Conservation (phyloP, 2,329 filamentous ascomycete genomes). For the Simplicillium sp. region DNA sequence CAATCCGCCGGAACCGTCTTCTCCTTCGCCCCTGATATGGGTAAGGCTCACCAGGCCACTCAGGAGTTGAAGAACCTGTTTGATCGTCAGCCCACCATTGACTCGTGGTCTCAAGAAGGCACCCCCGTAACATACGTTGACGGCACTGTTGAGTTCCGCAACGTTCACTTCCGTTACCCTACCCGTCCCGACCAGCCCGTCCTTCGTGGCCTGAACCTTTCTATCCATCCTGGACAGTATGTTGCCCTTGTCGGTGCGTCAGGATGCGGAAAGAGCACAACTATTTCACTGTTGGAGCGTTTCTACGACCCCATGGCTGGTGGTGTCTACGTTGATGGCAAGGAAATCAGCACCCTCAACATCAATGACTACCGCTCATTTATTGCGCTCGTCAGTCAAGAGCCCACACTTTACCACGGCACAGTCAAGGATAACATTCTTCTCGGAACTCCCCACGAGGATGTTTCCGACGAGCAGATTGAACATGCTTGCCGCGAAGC, state of each 20-base stretch:
- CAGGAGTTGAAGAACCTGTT: conserved; percentile 73
- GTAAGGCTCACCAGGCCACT: conserved; percentile 81
- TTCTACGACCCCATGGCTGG: conserved; percentile 88
- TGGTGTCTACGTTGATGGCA: conserved; percentile 71
- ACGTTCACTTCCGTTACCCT: conserved; percentile 91
- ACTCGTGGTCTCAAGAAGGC: conserved; percentile 69
- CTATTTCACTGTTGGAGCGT: conserved; percentile 82
- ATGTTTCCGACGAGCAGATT: conserved; percentile 63
- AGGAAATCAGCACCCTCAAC: conserved; percentile 72
- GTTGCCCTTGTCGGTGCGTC: conserved; percentile 88
- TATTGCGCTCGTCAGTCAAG: conserved; percentile 84
- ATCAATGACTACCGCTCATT: conserved; percentile 77
- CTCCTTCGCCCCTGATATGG: conserved; percentile 85
- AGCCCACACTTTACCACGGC: conserved; percentile 90
- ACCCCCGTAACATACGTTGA: conserved; percentile 53
- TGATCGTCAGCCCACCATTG: conserved; percentile 72
- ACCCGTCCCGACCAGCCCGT: conserved; percentile 89
- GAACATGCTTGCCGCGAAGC: conserved; percentile 77
- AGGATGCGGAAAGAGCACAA: conserved; percentile 90
- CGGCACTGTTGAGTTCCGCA: conserved; percentile 77
- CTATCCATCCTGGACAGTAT: conserved; percentile 69
- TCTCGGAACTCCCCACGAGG: conserved; percentile 59
- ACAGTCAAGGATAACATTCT: conserved; percentile 86
- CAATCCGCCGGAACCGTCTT: conserved; percentile 88
- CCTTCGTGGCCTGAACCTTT: conserved; percentile 70